These are phyloP conservation scores for Agarophyton chilense DNA, from an alignment of 23 red algal genomes.

Conservation along the genomic window DNA sequence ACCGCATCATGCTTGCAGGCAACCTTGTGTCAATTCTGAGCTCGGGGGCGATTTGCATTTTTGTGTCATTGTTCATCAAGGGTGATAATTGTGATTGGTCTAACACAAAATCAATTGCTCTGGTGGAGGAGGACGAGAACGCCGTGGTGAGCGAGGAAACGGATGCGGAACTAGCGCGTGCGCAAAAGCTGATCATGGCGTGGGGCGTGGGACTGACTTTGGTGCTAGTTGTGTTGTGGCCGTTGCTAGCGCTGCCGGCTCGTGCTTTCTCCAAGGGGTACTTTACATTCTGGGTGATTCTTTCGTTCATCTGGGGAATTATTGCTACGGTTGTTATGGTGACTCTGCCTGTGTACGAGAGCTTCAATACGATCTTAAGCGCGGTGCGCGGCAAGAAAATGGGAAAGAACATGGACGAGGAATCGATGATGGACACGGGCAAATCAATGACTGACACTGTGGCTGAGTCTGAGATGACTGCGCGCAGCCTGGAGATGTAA, in stretches of 20 bases:
- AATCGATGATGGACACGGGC: conserved; percentile 26
- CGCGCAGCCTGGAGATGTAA: conserved; percentile 30
- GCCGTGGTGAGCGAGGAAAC: conserved; percentile 50
- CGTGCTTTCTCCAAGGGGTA: conserved; percentile 69
- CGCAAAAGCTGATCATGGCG: conserved; percentile 53
- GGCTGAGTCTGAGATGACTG: conserved; percentile 33
- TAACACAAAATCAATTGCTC: conserved; percentile 55
- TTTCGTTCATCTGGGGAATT: conserved; percentile 87
- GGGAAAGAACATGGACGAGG: conserved; percentile 11
- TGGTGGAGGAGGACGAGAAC: conserved; percentile 66
- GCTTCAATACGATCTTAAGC: not conserved
- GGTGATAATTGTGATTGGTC: conserved; percentile 69
- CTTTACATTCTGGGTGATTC: conserved; percentile 83
- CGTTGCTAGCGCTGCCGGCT: conserved; percentile 74
- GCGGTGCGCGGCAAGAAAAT: not conserved
- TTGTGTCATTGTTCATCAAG: conserved; percentile 34
- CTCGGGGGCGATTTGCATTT: conserved; percentile 69
- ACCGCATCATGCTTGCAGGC: conserved; percentile 70
- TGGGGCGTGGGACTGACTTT: conserved; percentile 72
- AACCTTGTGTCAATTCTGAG: conserved; percentile 80
- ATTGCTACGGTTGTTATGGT: conserved; percentile 68
- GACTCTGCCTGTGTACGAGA: conserved; percentile 76
- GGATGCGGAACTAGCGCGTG: conserved; percentile 48
- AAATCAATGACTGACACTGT: conserved; percentile 20
- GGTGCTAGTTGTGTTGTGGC: conserved; percentile 72